These are phyloP conservation scores for Gillenia trifoliata DNA, from an alignment of 306 rosid genomes.

Conservation along the genomic window DNA sequence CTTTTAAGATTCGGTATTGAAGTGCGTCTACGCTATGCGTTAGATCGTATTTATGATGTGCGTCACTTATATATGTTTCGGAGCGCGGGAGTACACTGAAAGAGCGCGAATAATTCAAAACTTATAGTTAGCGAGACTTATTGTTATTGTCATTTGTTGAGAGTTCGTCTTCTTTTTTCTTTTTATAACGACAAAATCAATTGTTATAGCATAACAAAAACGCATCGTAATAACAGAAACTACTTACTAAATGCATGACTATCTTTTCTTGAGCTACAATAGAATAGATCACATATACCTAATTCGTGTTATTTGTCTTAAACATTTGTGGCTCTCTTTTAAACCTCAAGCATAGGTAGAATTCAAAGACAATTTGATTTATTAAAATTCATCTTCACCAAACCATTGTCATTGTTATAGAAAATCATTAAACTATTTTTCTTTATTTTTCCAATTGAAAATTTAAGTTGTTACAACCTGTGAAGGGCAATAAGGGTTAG, in stretches of 20 bases:
- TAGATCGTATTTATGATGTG: background rate
- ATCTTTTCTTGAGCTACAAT: background rate
- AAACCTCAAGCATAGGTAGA: background rate
- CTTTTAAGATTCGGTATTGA: background rate
- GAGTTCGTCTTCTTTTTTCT: background rate
- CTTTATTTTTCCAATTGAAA: background rate
- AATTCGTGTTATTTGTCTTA: too few species aligned
- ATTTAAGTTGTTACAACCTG: background rate
- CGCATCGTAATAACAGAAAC: too few species aligned
- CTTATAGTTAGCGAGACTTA: background rate
- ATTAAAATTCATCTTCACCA: background rate
- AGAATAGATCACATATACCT: background rate
- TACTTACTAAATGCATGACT: background rate
- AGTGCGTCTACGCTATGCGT: background rate
- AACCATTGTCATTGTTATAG: background rate
- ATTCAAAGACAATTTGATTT: background rate
- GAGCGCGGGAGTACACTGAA: background rate
- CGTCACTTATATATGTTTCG: accelerated
- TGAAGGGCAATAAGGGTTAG: background rate
- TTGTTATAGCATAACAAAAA: too few species aligned
- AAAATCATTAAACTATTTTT: too few species aligned
- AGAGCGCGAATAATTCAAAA: background rate
- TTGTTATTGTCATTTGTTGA: too few species aligned
- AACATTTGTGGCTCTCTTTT: background rate
- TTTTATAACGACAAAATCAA: too few species aligned